Conservation (phyloP, 108 stramenopile genomes). For the Skeletonema menzelii region DNA sequence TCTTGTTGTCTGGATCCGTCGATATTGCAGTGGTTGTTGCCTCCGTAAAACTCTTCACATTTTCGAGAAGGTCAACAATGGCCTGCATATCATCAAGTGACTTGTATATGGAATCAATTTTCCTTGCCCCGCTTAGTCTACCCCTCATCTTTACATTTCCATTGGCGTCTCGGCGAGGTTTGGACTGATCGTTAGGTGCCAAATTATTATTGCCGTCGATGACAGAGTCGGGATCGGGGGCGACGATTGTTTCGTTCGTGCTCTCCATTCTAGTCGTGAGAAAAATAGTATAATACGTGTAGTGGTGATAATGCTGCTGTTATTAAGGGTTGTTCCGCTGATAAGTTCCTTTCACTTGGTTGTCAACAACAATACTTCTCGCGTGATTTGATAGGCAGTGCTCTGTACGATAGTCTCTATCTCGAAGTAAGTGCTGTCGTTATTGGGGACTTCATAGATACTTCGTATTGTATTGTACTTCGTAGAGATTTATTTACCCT, state of each 20-base stretch:
- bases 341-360: too few relatives aligned
- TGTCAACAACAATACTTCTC: too few relatives aligned
- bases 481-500: too few relatives aligned
- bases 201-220: background rate
- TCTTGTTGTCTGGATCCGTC: background rate
- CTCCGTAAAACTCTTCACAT: background rate
- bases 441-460: too few relatives aligned
- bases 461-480: too few relatives aligned
- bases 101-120: background rate
- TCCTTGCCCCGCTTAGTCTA: background rate
- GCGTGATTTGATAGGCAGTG: too few relatives aligned
- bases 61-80: background rate
- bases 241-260: background rate
- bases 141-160: background rate
- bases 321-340: too few relatives aligned
- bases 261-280: background rate
- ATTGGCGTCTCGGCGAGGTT: background rate
- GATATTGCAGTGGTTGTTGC: background rate
- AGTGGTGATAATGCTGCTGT: too few relatives aligned
- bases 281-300: background rate
- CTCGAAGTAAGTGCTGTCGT: too few relatives aligned
- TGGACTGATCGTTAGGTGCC: background rate
- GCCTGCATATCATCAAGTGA: background rate
- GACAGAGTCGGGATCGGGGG: background rate
- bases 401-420: too few relatives aligned